A percentile compares a stretch with the other conserved stretches of the same genome.
Conservation (phyloP, 805 yeast species). For the Saccharomycopsis guyanensis region DNA sequence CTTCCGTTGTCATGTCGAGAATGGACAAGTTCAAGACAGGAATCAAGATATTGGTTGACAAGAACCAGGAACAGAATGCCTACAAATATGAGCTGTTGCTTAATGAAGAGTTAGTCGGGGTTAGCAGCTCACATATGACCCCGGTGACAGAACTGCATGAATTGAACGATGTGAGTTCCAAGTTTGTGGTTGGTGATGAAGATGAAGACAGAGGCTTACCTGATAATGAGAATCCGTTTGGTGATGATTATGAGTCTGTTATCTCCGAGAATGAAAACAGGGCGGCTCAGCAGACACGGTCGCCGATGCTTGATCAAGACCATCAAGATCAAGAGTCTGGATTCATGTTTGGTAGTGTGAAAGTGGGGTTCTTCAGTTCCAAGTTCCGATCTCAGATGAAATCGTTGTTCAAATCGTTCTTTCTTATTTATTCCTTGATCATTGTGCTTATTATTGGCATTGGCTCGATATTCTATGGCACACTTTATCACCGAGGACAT, state of each 20-base stretch:
- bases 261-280: not conserved
- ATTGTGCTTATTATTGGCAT: constrained; percentile 13
- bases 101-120: constrained; percentile 17
- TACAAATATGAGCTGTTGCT: constrained; percentile 14
- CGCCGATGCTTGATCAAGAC: not conserved
- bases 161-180: not conserved
- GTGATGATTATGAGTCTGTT: constrained; percentile 2
- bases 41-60: not conserved
- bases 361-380: constrained; percentile 15
- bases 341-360: constrained; percentile 2
- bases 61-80: not conserved
- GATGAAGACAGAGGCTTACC: not conserved
- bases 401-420: constrained; percentile 12
- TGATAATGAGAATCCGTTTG: constrained; percentile 1
- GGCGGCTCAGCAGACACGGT: not conserved
- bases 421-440: constrained; percentile 17
- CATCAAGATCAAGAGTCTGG: too few relatives aligned
- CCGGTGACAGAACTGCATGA: not conserved
- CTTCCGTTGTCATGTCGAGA: too few relatives aligned
- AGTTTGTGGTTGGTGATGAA: not conserved
- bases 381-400: constrained; percentile 12
- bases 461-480: constrained; percentile 19
- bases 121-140: not conserved
- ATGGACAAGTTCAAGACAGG: not conserved
- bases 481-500: constrained; percentile 9